Conservation (phyloP, 1,284 basidiomycete species). For the Malassezia caprae region DNA sequence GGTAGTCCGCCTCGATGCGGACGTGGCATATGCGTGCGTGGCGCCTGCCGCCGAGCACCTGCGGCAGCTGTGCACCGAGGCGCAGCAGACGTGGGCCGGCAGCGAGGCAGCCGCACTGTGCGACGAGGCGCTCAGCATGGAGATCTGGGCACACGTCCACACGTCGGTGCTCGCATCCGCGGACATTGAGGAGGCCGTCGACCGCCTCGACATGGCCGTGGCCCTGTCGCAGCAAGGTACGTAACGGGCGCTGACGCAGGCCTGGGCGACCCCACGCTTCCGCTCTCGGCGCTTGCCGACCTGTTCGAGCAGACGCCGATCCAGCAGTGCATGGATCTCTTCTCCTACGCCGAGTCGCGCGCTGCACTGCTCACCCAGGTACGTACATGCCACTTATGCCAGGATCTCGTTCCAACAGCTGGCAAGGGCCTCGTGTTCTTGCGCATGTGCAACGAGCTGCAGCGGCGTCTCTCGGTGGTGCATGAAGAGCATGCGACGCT, state of each 20-base stretch:
- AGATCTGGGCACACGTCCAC: background rate
- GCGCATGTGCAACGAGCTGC: constrained; percentile 72
- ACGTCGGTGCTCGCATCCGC: background rate
- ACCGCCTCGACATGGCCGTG: constrained; percentile 28
- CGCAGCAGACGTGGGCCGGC: background rate
- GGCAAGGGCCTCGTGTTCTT: constrained; percentile 75
- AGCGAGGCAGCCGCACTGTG: background rate
- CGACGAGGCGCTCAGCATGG: background rate
- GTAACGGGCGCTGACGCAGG: background rate
- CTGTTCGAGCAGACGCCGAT: constrained; percentile 29
- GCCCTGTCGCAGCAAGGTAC: constrained; percentile 20
- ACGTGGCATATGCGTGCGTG: background rate
- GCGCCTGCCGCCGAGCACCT: background rate
- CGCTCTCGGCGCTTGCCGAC: constrained; percentile 30
- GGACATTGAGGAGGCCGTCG: constrained; percentile 7
- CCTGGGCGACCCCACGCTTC: constrained; percentile 26
- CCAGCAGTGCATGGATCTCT: constrained; percentile 26
- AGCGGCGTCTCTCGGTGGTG: constrained; percentile 71
- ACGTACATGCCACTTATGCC: background rate
- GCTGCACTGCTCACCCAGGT: constrained; percentile 24
- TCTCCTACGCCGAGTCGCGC: constrained; percentile 29
- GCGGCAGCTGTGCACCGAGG: background rate
- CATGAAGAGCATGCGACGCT: constrained; percentile 66
- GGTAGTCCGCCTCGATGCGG: background rate
- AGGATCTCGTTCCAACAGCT: constrained; percentile 63